Conservation (phyloP, 129 eudicot species). For the Calendula officinalis region DNA sequence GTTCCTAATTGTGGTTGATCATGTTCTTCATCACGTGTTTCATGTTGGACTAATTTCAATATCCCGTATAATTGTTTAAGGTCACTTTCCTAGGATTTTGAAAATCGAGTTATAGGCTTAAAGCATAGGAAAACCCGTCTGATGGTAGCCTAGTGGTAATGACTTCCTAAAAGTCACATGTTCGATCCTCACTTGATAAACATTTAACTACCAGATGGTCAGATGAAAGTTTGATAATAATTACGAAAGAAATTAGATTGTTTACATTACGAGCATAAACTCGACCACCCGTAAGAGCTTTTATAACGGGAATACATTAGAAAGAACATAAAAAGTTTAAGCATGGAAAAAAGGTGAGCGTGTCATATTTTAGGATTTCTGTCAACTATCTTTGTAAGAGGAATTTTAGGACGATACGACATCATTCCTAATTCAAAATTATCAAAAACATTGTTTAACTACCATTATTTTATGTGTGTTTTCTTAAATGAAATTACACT, state of each 20-base stretch:
- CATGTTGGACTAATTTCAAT: constrained; percentile 33
- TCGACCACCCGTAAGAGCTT: too few species aligned
- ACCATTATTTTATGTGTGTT: background rate
- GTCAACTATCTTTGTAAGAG: background rate
- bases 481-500: background rate
- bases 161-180: too few species aligned
- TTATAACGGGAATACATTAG: too few species aligned
- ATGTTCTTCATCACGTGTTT: constrained; percentile 4
- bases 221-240: too few species aligned
- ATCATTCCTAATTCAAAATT: background rate
- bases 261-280: too few species aligned
- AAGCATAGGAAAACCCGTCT: too few species aligned
- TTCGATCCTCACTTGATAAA: too few species aligned
- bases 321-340: too few species aligned
- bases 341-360: too few species aligned
- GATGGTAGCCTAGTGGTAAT: too few species aligned
- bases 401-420: background rate
- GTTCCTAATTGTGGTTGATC: constrained; percentile 21
- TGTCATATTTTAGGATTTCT: background rate
- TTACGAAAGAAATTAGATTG: background rate
- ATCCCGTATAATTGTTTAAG: constrained; percentile 30
- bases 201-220: too few species aligned
- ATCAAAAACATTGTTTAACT: background rate
- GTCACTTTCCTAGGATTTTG: background rate
- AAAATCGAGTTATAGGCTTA: background rate